Evolutionary conservation across 257 asterid genomes (phyloP).

Genomic region (Datura wrightii): DNA sequence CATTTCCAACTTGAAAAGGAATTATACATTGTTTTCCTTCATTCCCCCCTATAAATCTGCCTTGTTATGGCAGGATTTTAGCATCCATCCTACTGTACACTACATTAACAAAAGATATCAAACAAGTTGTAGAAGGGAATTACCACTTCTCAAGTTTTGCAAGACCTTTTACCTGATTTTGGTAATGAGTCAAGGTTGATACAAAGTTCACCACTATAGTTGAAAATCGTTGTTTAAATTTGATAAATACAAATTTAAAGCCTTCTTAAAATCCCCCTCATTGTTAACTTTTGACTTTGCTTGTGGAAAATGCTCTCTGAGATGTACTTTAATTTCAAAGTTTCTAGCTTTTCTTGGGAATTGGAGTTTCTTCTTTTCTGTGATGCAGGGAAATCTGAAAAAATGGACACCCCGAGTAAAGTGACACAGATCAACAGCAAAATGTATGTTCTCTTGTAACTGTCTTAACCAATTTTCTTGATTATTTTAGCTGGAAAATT

Average conservation of each 20-base stretch:
- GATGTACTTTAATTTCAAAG: no score
- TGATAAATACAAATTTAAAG: no score
- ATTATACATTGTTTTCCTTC: background rate
- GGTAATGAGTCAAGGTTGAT: no score
- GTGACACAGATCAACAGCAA: conserved; percentile 52
- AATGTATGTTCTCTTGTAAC: conserved; percentile 40
- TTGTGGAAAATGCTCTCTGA: no score
- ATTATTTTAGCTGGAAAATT: background rate
- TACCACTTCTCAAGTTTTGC: no score
- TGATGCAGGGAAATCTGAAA: conserved; percentile 60
- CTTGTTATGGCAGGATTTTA: background rate
- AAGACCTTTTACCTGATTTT: no score
- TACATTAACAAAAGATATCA: background rate
- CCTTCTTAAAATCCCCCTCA: no score
- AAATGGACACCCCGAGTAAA: conserved; percentile 39
- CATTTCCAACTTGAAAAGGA: conserved; percentile 23
- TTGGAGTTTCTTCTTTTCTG: background rate
- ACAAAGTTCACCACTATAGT: background rate
- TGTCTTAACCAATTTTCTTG: background rate
- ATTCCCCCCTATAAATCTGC: background rate
- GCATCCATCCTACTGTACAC: background rate
- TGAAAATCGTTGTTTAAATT: background rate
- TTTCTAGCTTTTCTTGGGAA: no score
- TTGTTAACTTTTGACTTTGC: no score
- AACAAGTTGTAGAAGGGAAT: no score